Evolutionary conservation across 306 rosid species (phyloP).

Genomic region (Trifolium fragiferum): DNA sequence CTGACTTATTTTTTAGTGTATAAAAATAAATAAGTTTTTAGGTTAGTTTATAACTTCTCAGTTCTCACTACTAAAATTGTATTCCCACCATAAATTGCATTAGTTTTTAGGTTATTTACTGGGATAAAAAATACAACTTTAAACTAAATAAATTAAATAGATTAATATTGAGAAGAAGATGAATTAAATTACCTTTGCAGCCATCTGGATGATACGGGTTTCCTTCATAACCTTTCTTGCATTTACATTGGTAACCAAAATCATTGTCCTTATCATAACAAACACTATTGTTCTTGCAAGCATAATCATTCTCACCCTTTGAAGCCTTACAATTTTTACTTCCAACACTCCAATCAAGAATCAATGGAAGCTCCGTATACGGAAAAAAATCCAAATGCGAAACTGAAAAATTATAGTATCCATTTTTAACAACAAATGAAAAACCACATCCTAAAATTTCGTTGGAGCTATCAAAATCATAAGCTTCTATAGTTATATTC

Average conservation of each 20-base stretch:
- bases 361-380: background rate
- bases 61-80: too few species aligned
- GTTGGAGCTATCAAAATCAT: background rate
- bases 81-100: too few species aligned
- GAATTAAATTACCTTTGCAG: background rate
- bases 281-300: background rate
- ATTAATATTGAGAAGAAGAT: too few species aligned
- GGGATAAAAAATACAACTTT: too few species aligned
- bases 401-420: background rate
- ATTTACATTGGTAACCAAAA: background rate
- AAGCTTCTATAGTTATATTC: background rate
- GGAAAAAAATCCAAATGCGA: background rate
- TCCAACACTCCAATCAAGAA: background rate
- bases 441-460: background rate
- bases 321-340: background rate
- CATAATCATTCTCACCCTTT: background rate
- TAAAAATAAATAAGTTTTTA: too few species aligned
- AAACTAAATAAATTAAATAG: too few species aligned
- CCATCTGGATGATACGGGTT: background rate
- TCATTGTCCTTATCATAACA: background rate
- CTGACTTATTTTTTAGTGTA: too few species aligned
- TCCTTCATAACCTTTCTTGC: background rate
- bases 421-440: slow-evolving; percentile 37
- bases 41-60: too few species aligned
- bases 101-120: too few species aligned